phyloP scores from a whole-genome alignment of 164 flowering plant genomes.

The Malania oleifera region DNA sequence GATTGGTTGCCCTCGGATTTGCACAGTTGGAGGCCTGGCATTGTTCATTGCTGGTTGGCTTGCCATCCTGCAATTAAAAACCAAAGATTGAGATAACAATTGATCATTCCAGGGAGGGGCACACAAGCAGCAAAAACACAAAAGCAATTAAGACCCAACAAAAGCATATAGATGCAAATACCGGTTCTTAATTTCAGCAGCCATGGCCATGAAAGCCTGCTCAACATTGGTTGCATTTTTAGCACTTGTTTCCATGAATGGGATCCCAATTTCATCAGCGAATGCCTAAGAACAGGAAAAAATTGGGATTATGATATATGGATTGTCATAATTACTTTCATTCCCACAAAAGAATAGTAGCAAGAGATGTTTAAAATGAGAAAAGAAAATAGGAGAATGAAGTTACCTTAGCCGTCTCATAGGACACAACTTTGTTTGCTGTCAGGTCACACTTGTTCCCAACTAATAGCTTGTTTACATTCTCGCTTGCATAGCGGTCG shows the following conservation, averaged over 20 bases:
- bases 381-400: neutral
- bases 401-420: conserved; percentile 41
- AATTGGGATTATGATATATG: conserved; percentile 1
- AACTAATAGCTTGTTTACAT: conserved; percentile 60
- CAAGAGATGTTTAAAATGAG: neutral
- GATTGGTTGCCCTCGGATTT: conserved; percentile 72
- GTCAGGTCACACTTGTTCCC: conserved; percentile 78
- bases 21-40: conserved; percentile 65
- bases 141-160: neutral
- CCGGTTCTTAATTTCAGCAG: conserved; percentile 52
- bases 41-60: conserved; percentile 67
- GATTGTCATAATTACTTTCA: too few species aligned
- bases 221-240: conserved; percentile 53
- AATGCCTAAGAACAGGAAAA: conserved; percentile 30
- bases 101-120: neutral
- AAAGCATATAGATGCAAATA: neutral
- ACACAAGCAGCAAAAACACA: too few species aligned
- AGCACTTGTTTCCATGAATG: conserved; percentile 61
- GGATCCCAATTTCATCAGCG: conserved; percentile 57
- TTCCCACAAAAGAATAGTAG: neutral
- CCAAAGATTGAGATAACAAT: neutral
- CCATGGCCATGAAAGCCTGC: conserved; percentile 58
- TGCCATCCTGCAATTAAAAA: conserved; percentile 58
- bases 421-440: conserved; percentile 45
- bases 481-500: conserved; percentile 53